These are phyloP conservation scores for Tarenaya hassleriana DNA, from an alignment of 345 rosid genomes.

Conservation along the genomic window DNA sequence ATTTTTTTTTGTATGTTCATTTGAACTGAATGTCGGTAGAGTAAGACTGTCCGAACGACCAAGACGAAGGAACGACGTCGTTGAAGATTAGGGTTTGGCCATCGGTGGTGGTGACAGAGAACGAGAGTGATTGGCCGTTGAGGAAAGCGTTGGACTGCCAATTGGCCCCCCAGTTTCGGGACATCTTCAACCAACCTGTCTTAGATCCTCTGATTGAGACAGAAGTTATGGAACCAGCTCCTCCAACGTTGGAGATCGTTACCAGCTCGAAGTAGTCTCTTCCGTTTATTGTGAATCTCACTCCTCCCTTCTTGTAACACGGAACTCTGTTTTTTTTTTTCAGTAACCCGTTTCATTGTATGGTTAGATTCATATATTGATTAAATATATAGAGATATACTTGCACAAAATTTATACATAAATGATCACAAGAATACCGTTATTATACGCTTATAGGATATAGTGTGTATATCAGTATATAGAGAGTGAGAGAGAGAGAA, in stretches of 20 bases:
- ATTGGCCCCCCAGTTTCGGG: slow-evolving; percentile 40
- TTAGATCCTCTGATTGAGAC: slow-evolving; percentile 1
- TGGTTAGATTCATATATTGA: not conserved
- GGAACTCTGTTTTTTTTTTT: not conserved
- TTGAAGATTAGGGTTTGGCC: slow-evolving; percentile 19
- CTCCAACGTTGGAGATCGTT: slow-evolving; percentile 22
- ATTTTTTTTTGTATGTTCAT: too few species aligned
- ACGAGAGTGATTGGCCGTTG: slow-evolving; percentile 31
- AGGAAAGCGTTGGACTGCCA: slow-evolving; percentile 24
- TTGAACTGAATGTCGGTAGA: too few species aligned
- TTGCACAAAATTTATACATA: too few species aligned
- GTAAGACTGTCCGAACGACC: slow-evolving; percentile 34
- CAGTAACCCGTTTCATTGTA: not conserved
- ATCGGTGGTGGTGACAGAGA: slow-evolving; percentile 31
- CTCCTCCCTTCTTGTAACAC: slow-evolving; percentile 31
- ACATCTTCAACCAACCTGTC: slow-evolving; percentile 27
- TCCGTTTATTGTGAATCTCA: slow-evolving; percentile 32
- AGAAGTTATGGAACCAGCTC: slow-evolving; percentile 17
- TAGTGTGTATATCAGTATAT: not conserved
- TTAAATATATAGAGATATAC: not conserved
- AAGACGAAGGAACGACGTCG: slow-evolving; percentile 22
- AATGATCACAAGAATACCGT: not conserved
- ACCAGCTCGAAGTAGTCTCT: slow-evolving; percentile 25
- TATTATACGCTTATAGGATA: not conserved
- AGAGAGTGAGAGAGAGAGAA: too few species aligned